These are phyloP conservation scores for Ceratonia siliqua DNA, from an alignment of 306 rosid genomes.

Conservation along the genomic window DNA sequence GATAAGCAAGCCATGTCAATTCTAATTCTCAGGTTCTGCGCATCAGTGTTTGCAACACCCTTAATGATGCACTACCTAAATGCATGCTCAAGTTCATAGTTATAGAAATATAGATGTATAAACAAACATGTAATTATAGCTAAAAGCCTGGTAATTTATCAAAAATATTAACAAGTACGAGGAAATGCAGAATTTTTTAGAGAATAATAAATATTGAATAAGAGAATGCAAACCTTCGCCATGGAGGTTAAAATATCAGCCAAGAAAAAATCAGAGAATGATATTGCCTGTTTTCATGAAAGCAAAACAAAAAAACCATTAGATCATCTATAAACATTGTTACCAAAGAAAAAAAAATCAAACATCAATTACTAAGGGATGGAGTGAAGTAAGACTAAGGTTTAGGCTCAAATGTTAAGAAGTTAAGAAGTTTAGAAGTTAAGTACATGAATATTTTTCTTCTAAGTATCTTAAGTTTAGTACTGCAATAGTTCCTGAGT, in stretches of 20 bases:
- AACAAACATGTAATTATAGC: slow-evolving; percentile 3
- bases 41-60: slow-evolving; percentile 5
- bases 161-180: slow-evolving; percentile 25
- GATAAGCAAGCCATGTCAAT: slow-evolving; percentile 30
- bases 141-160: slow-evolving; percentile 17
- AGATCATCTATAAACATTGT: slow-evolving; percentile 35
- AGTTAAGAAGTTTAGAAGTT: not conserved
- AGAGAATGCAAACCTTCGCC: slow-evolving; percentile 71
- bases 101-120: not conserved
- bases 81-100: slow-evolving; percentile 1
- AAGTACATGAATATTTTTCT: slow-evolving; percentile 16
- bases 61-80: slow-evolving; percentile 10
- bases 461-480: slow-evolving; percentile 6
- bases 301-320: slow-evolving; percentile 28
- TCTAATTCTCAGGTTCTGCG: slow-evolving; percentile 19
- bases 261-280: slow-evolving; percentile 89
- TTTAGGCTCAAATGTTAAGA: slow-evolving; percentile 17
- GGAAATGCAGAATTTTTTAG: slow-evolving; percentile 10
- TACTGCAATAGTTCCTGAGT: not conserved
- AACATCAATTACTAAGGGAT: slow-evolving; percentile 18
- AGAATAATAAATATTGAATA: slow-evolving; percentile 29
- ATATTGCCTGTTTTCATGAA: slow-evolving; percentile 74
- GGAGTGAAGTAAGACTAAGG: not conserved
- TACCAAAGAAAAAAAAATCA: slow-evolving; percentile 18
- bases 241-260: slow-evolving; percentile 98